phyloP scores from a whole-genome alignment of 768 basidiomycete species.

The Multifurca ochricompacta region DNA sequence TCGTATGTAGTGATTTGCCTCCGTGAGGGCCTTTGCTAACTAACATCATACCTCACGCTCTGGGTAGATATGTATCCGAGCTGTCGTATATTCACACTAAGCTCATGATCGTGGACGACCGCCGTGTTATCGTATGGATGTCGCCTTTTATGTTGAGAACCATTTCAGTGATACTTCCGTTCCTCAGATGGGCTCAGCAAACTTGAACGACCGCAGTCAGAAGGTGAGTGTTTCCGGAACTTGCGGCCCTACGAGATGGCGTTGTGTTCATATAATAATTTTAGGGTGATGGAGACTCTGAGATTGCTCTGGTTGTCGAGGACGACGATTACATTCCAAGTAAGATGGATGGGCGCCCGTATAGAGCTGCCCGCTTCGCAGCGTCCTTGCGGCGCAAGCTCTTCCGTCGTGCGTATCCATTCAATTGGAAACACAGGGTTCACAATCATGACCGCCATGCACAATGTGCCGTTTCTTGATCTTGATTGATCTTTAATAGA shows the following conservation, averaged over 20 bases:
- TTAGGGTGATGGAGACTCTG: constrained; percentile 88
- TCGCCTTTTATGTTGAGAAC: background rate
- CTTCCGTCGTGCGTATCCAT: constrained; percentile 54
- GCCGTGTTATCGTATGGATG: constrained; percentile 69
- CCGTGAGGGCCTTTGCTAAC: background rate
- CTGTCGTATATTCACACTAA: constrained; percentile 79
- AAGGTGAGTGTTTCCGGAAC: constrained; percentile 35
- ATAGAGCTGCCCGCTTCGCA: constrained; percentile 72
- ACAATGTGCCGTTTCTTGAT: too few relatives aligned
- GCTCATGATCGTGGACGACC: constrained; percentile 93
- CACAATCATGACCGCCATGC: background rate
- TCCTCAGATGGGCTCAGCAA: constrained; percentile 85
- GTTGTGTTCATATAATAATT: background rate
- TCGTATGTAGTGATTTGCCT: constrained; percentile 43
- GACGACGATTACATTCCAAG: constrained; percentile 71
- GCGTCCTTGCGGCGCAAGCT: constrained; percentile 75
- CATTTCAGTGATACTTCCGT: background rate
- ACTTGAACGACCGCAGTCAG: constrained; percentile 84
- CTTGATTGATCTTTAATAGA: constrained; percentile 52
- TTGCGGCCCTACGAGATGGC: background rate
- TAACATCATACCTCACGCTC: constrained; percentile 24
- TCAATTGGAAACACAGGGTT: background rate
- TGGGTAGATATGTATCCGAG: constrained; percentile 68
- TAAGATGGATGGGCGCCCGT: constrained; percentile 71
- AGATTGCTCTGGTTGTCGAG: constrained; percentile 89